phyloP scores from a whole-genome alignment of 441 rosid genomes.

The Daphne laureola region DNA sequence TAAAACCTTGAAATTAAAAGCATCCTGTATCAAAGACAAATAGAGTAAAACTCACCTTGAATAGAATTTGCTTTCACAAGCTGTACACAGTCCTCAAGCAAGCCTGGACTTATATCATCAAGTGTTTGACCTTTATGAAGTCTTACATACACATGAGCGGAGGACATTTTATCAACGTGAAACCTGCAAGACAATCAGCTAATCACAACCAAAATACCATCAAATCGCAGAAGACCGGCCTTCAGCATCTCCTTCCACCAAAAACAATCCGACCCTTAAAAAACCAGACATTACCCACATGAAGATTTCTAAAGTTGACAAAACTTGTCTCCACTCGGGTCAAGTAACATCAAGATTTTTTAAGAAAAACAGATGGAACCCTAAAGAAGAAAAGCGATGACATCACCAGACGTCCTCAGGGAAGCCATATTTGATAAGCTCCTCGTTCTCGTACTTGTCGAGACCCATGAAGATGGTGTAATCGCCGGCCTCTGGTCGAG shows the following conservation, averaged over 20 bases:
- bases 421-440: constrained; percentile 97
- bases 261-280: too few species aligned
- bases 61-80: constrained; percentile 98
- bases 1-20: not conserved
- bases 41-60: constrained; percentile 41
- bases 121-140: constrained; percentile 79
- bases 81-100: constrained; percentile 91
- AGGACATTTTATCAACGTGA: constrained; percentile 97
- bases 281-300: not conserved
- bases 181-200: constrained; percentile 51
- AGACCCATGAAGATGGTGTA: constrained; percentile 98
- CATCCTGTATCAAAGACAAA: not conserved
- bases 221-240: too few species aligned
- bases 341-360: not conserved
- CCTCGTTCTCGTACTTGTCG: constrained; percentile 98
- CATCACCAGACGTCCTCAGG: constrained; percentile 86
- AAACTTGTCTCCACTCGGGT: not conserved
- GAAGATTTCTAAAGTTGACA: not conserved
- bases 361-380: not conserved
- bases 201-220: not conserved
- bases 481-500: constrained; percentile 90
- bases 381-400: not conserved
- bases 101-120: constrained; percentile 76
- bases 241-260: too few species aligned
- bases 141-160: constrained; percentile 94